phyloP scores from a whole-genome alignment of 768 basidiomycete genomes.

The Podaxis rugospora region DNA sequence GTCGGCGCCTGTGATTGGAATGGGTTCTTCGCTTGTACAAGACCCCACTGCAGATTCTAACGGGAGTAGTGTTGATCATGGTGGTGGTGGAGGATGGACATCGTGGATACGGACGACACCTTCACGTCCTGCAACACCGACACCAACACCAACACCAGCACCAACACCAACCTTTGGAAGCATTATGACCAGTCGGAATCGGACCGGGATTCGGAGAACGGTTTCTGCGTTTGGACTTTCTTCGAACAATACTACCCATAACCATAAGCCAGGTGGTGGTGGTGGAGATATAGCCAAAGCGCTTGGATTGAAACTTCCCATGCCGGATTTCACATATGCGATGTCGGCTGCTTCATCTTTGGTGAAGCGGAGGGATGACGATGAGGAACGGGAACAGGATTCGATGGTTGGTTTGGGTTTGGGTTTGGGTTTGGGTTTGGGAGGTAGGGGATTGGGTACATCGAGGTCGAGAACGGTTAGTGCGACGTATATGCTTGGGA shows the following conservation, averaged over 20 bases:
- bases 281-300: neutral
- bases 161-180: neutral
- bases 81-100: neutral
- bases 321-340: neutral
- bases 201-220: neutral
- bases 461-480: neutral
- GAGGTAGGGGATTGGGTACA: neutral
- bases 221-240: neutral
- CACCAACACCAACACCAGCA: neutral
- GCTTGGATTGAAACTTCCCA: neutral
- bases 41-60: too few species aligned
- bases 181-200: neutral
- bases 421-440: neutral
- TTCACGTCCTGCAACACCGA: neutral
- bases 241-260: neutral
- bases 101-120: neutral
- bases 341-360: neutral
- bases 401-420: neutral
- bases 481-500: slow-evolving; percentile 7
- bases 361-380: neutral
- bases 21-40: too few species aligned
- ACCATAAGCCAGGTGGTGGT: too few species aligned
- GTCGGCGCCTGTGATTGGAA: neutral
- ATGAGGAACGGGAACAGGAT: neutral
- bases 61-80: neutral